Evolutionary conservation across 768 basidiomycete genomes (phyloP).

Genomic region (Russula sp.): DNA sequence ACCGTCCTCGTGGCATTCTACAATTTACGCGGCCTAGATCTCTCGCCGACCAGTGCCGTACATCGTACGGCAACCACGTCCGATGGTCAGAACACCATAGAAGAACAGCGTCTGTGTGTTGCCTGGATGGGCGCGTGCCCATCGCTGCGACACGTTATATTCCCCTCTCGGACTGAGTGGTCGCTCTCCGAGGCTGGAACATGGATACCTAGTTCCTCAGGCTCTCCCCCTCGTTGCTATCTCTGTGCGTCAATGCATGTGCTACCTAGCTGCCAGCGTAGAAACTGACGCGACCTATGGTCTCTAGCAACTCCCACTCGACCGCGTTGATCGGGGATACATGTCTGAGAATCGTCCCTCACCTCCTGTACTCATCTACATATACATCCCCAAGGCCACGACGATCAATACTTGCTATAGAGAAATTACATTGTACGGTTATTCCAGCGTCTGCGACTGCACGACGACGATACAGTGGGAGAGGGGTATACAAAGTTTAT

Average conservation of each 20-base stretch:
- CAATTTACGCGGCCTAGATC: constrained; percentile 45
- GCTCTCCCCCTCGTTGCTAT: background rate
- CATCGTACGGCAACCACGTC: constrained; percentile 26
- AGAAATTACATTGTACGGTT: constrained; percentile 14
- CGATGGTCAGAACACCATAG: constrained; percentile 25
- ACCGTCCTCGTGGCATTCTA: constrained; percentile 46
- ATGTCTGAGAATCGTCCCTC: background rate
- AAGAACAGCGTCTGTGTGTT: constrained; percentile 47
- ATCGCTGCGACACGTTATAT: constrained; percentile 43
- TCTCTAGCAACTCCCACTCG: background rate
- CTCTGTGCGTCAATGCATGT: constrained; percentile 5
- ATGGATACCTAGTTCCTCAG: constrained; percentile 10
- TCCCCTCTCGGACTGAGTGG: constrained; percentile 53
- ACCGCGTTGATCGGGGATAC: background rate
- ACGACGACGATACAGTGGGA: constrained; percentile 6
- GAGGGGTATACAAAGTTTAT: constrained; percentile 16
- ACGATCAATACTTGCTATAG: constrained; percentile 10
- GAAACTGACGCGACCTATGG: background rate
- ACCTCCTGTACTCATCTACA: background rate
- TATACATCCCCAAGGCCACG: background rate
- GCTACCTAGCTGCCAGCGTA: no score
- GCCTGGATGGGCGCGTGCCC: constrained; percentile 52
- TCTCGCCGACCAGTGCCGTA: constrained; percentile 49
- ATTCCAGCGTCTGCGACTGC: constrained; percentile 9
- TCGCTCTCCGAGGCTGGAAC: constrained; percentile 25